A percentile compares a stretch with the other conserved stretches of the same genome.
phyloP scores from a whole-genome alignment of 139 green algal species.

The Coelastrella sp. region DNA sequence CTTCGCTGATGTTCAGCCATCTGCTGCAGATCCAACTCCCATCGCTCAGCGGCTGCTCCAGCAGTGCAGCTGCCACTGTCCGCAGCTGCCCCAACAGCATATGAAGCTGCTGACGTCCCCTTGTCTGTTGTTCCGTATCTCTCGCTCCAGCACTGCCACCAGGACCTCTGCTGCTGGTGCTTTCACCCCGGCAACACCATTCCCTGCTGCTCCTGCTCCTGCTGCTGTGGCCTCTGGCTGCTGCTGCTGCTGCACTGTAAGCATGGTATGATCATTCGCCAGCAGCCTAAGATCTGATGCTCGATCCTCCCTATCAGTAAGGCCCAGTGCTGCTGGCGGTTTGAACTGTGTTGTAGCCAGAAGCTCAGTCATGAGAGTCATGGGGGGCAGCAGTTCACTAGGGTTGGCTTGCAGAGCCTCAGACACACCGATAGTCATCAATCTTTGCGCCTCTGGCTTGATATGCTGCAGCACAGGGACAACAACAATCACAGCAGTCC shows the following conservation, averaged over 20 bases:
- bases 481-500: background rate
- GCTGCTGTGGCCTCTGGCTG: background rate
- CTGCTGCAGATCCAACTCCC: slow-evolving; percentile 29
- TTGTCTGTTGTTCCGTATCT: background rate
- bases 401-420: background rate
- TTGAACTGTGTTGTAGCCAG: background rate
- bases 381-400: background rate
- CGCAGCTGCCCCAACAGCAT: background rate
- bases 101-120: slow-evolving; percentile 9
- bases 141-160: background rate
- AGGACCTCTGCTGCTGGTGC: background rate
- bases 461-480: background rate
- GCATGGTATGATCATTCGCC: slow-evolving; percentile 24
- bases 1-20: background rate
- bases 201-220: slow-evolving; percentile 11
- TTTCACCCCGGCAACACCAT: background rate
- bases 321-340: slow-evolving; percentile 12
- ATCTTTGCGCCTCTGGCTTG: slow-evolving; percentile 11
- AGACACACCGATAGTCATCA: background rate
- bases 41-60: background rate
- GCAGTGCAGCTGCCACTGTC: background rate
- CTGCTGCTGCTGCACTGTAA: slow-evolving; percentile 27
- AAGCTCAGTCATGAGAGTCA: background rate
- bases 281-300: slow-evolving; percentile 39
- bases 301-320: slow-evolving; percentile 16